These are phyloP conservation scores for Microstegium vimineum DNA, from an alignment of 176 grass and related monocot genomes.

Conservation along the genomic window DNA sequence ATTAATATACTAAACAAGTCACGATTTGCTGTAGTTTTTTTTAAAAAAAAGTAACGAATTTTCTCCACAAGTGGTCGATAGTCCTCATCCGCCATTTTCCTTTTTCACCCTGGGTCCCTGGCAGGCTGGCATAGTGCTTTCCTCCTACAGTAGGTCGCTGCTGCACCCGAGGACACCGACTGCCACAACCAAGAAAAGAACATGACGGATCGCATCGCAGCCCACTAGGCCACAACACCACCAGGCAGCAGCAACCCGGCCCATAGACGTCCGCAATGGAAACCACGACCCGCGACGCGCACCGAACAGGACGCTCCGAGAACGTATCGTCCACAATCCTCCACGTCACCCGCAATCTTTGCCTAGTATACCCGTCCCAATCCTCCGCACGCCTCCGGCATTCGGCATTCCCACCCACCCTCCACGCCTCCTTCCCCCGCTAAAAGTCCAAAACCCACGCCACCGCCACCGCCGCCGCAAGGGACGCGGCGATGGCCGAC, in stretches of 20 bases:
- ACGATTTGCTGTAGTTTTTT: too few species aligned
- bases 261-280: not conserved
- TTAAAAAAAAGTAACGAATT: too few species aligned
- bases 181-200: too few species aligned
- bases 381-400: not conserved
- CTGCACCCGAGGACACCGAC: too few species aligned
- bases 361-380: not conserved
- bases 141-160: too few species aligned
- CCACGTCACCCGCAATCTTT: constrained; percentile 18
- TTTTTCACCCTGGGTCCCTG: too few species aligned
- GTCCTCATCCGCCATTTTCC: too few species aligned
- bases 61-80: too few species aligned
- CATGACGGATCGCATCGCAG: not conserved
- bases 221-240: too few species aligned
- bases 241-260: not conserved
- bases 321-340: constrained; percentile 39
- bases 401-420: not conserved
- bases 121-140: too few species aligned
- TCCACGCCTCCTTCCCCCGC: not conserved
- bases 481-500: not conserved
- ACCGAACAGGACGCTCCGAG: not conserved
- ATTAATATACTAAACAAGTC: too few species aligned
- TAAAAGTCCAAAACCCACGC: constrained; percentile 1
- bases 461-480: not conserved
- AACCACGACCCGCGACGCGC: not conserved